These are phyloP conservation scores for Jatropha podagrica DNA, from an alignment of 441 rosid genomes.

Conservation along the genomic window DNA sequence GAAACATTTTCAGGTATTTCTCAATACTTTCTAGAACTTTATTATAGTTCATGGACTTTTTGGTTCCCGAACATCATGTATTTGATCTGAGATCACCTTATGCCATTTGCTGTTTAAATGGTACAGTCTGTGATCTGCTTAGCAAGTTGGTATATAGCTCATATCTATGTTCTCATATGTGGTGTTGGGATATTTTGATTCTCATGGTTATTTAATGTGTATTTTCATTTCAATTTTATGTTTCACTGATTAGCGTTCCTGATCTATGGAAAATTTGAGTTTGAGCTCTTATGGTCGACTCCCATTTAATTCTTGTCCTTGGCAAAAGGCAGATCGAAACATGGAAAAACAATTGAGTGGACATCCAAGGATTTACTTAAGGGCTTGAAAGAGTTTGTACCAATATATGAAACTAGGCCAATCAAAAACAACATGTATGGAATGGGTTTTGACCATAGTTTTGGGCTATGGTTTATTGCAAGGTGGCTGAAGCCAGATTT, in stretches of 20 bases:
- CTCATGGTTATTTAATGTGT: background rate
- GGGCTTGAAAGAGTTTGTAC: conserved; percentile 88
- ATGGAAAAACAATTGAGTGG: conserved; percentile 92
- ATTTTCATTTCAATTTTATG: background rate
- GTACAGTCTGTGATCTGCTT: background rate
- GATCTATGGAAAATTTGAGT: background rate
- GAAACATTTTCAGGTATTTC: background rate
- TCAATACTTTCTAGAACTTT: background rate
- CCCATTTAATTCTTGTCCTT: conserved; percentile 60
- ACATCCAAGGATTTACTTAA: conserved; percentile 85
- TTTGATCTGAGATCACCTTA: background rate
- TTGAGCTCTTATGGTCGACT: conserved; percentile 32
- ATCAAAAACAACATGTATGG: conserved; percentile 92
- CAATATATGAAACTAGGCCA: conserved; percentile 84
- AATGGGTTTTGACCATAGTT: conserved; percentile 99
- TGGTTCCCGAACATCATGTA: background rate
- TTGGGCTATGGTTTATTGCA: conserved; percentile 95
- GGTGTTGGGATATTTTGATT: background rate
- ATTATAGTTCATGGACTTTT: background rate
- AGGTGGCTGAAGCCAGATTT: conserved; percentile 87
- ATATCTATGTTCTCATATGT: background rate
- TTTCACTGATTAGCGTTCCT: background rate
- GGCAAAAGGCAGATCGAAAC: conserved; percentile 99
- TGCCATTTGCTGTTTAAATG: background rate
- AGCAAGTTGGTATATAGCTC: background rate